Base-by-base conservation (phyloP, 2,329 filamentous ascomycete genomes). In the Arachnomyces sp. region DNA sequence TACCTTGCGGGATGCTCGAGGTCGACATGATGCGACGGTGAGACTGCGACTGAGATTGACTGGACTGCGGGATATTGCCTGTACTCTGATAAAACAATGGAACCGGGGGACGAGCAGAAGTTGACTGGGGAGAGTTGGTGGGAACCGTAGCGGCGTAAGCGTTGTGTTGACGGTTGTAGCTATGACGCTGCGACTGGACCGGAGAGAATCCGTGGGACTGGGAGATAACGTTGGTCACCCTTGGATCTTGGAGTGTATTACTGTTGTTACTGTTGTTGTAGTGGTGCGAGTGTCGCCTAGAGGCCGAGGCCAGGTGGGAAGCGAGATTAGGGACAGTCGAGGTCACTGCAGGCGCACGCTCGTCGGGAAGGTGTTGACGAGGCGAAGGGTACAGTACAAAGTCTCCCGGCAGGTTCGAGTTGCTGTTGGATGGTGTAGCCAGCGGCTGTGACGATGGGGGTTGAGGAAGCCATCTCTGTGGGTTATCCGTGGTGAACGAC, bases 401-500 rank as follows among this genome's bases (percentile, higher is more conserved):
- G 66, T 69, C 66, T 56, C 62, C 57, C 38, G 50, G 55, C 37
- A 52, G 36, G 49, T 41, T 54, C 57, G 46, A 52, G 48, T 34
- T 48, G 52, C 45, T 57, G 49, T 48, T 53, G 54, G 54, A 50
- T 48, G 40, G 49, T 51, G 53, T 54, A 61, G 63, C 63, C 64
- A 52, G 55, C 49, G 64, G 64, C 64, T 63, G 62, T 49, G 53
- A 49, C 40, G 54, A 57, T 52, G 61, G 64, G 58, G 62, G 62
- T 58, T 63, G 55, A 56, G 64, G 57, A 60, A 61, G 66, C 66
- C 66, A 70, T 70, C 55, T 59, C 63, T 65, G 64, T 49, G 56
- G 56, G 53, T 59, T 56, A 67, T 70, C 65, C 66, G 66, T 69
- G 59, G 53, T 67, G 66, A 66, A 67, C 61, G 66, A 67, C 62